Evolutionary conservation across 192 early-diverging fungal genomes (phyloP).

Genomic region (Coemansia erecta): DNA sequence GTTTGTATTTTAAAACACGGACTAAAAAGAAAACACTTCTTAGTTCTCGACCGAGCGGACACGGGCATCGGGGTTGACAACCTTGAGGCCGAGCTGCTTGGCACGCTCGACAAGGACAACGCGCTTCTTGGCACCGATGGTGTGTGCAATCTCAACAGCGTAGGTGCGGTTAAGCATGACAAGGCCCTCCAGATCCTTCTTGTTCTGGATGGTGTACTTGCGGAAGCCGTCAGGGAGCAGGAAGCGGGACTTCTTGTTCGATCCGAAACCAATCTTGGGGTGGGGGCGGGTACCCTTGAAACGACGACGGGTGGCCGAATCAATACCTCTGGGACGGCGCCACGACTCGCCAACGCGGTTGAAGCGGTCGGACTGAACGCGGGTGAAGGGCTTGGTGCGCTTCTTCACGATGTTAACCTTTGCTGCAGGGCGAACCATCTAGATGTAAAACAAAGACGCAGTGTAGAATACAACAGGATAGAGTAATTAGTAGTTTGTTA

Average conservation of each 20-base stretch:
- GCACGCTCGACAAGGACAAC: slow-evolving; percentile 91
- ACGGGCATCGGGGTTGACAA: slow-evolving; percentile 89
- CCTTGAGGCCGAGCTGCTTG: slow-evolving; percentile 93
- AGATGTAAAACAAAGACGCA: slow-evolving; percentile 1
- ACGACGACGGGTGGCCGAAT: slow-evolving; percentile 94
- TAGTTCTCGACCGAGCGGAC: slow-evolving; percentile 76
- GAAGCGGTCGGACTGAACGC: slow-evolving; percentile 99
- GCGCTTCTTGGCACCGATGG: slow-evolving; percentile 92
- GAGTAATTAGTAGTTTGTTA: too few relatives aligned
- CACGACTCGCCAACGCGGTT: slow-evolving; percentile 92
- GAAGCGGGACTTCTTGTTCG: slow-evolving; percentile 95
- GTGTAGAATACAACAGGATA: neutral
- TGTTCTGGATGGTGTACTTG: slow-evolving; percentile 95
- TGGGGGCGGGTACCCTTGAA: slow-evolving; percentile 97
- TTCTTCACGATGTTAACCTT: slow-evolving; percentile 99
- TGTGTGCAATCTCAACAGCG: slow-evolving; percentile 99
- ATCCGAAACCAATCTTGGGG: slow-evolving; percentile 99
- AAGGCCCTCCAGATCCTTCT: slow-evolving; percentile 88
- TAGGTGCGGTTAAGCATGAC: slow-evolving; percentile 99
- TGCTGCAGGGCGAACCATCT: slow-evolving; percentile 93
- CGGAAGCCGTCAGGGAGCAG: slow-evolving; percentile 98
- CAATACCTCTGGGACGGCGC: slow-evolving; percentile 99
- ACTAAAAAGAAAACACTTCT: slow-evolving; percentile 18
- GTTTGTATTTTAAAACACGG: slow-evolving; percentile 6
- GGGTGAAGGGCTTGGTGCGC: slow-evolving; percentile 94